phyloP scores from a whole-genome alignment of 73 alveolate genomes.

The Tetrahymena elliotti region DNA sequence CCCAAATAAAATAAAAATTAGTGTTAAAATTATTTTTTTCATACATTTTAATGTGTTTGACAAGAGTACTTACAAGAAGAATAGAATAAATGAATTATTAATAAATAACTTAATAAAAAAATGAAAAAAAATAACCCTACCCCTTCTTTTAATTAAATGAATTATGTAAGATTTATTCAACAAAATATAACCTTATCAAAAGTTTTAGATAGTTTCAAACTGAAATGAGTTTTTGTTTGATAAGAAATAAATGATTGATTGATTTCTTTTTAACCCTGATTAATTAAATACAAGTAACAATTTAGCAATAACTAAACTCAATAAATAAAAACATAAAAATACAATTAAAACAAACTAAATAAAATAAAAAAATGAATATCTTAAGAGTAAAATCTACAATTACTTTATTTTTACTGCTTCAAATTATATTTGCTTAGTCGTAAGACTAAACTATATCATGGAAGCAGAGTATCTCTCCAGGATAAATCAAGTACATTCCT shows the following conservation, averaged over 20 bases:
- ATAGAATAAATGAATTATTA: too few relatives aligned
- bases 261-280: neutral
- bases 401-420: neutral
- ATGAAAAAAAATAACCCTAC: neutral
- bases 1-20: too few relatives aligned
- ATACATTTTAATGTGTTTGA: too few relatives aligned
- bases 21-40: too few relatives aligned
- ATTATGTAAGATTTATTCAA: neutral
- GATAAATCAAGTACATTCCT: neutral
- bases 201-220: too few relatives aligned
- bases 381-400: too few relatives aligned
- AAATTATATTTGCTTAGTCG: neutral
- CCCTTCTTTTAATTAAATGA: neutral
- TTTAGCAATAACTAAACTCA: neutral
- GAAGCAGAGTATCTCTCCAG: neutral
- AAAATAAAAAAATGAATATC: neutral
- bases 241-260: neutral
- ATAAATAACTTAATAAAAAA: too few relatives aligned
- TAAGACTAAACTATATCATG: neutral
- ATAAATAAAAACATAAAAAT: neutral
- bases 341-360: neutral
- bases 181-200: neutral
- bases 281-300: neutral
- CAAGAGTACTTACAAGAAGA: too few relatives aligned
- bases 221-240: too few relatives aligned